phyloP scores from a whole-genome alignment of 306 rosid genomes.

The Arachis hypogaea region DNA sequence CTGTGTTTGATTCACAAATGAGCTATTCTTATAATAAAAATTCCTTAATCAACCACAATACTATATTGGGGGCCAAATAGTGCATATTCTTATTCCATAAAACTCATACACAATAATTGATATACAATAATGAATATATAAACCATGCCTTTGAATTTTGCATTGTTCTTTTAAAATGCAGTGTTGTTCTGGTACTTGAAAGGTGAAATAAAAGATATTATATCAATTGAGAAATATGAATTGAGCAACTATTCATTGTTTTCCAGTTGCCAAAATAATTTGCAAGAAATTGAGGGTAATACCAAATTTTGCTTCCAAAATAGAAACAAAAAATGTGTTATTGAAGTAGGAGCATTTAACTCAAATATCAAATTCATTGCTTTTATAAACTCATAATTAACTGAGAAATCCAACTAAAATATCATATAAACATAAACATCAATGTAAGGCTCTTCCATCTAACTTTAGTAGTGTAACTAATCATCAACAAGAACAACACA shows the following conservation, averaged over 20 bases:
- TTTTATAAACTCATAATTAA: conserved; percentile 8
- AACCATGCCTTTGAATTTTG: background rate
- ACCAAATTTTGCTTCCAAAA: background rate
- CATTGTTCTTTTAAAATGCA: background rate
- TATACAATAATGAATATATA: background rate
- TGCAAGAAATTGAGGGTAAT: background rate
- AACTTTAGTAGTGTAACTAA: background rate
- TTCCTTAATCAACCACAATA: no score
- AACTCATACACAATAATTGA: background rate
- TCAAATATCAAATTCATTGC: background rate
- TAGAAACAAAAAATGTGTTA: background rate
- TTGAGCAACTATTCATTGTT: background rate
- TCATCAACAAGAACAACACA: conserved; percentile 5
- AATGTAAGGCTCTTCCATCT: background rate
- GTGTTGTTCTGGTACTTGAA: no score
- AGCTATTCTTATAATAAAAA: no score
- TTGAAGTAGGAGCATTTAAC: background rate
- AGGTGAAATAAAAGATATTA: background rate
- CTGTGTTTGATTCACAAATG: no score
- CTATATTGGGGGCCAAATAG: no score
- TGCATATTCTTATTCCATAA: background rate
- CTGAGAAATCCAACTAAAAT: background rate
- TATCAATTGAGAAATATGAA: background rate
- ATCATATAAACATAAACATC: conserved; percentile 1
- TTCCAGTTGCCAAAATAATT: background rate